Evolutionary conservation across 768 basidiomycete species (phyloP).

Genomic region (Tubosaeta brunneosetosa): DNA sequence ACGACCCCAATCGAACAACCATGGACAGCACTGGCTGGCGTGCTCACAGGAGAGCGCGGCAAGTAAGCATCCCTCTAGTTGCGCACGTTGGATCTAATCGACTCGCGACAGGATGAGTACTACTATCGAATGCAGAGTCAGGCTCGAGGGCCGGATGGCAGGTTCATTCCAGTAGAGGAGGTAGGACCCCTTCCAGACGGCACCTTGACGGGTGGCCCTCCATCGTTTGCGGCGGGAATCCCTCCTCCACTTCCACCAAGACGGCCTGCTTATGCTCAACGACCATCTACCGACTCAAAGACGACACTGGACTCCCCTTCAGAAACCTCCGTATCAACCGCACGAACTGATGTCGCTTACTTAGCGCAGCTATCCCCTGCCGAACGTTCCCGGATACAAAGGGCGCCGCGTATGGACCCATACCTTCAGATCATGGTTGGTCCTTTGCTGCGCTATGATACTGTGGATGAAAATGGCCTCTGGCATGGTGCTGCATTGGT

Average conservation of each 20-base stretch:
- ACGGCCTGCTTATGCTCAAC: conserved; percentile 14
- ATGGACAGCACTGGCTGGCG: conserved; percentile 83
- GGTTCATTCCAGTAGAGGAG: conserved; percentile 51
- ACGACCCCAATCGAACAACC: not conserved
- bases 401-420: conserved; percentile 68
- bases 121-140: conserved; percentile 26
- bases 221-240: conserved; percentile 27
- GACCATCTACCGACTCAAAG: conserved; percentile 17
- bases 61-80: conserved; percentile 33
- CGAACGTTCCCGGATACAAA: conserved; percentile 58
- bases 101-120: conserved; percentile 28
- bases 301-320: conserved; percentile 26
- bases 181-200: conserved; percentile 57
- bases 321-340: conserved; percentile 1
- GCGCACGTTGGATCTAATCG: not conserved
- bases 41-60: conserved; percentile 57
- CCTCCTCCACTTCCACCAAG: conserved; percentile 44
- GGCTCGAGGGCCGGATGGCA: conserved; percentile 43
- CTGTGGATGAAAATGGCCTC: conserved; percentile 66
- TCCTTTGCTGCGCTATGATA: conserved; percentile 87
- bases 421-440: conserved; percentile 90
- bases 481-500: conserved; percentile 90
- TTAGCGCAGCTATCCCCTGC: conserved; percentile 53
- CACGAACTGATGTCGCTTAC: conserved; percentile 24
- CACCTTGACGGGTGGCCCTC: conserved; percentile 54